Evolutionary conservation across 257 asterid species (phyloP).

Genomic region (Fraxinus cuspidata): DNA sequence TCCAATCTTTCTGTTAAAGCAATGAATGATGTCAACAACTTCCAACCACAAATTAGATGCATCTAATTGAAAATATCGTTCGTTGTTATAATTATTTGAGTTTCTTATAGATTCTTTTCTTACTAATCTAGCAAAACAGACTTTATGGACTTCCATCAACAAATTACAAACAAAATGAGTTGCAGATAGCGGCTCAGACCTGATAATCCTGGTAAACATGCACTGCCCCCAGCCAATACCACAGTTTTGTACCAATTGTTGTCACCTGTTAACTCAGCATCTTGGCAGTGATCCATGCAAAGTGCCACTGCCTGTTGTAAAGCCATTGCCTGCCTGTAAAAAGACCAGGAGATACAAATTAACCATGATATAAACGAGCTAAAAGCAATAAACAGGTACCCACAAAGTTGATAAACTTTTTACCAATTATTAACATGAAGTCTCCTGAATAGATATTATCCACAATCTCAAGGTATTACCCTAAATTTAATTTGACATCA

Average conservation of each 20-base stretch:
- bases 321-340: constrained; percentile 82
- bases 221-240: constrained; percentile 85
- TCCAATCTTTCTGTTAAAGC: constrained; percentile 74
- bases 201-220: constrained; percentile 96
- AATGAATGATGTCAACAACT: constrained; percentile 24
- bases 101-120: background rate
- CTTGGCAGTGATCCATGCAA: constrained; percentile 93
- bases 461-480: background rate
- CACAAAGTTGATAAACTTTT: background rate
- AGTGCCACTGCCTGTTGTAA: constrained; percentile 86
- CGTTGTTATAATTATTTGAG: background rate
- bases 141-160: constrained; percentile 14
- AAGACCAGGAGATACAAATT: constrained; percentile 20
- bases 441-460: background rate
- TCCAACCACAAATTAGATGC: constrained; percentile 13
- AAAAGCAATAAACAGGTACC: background rate
- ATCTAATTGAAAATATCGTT: constrained; percentile 1
- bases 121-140: constrained; percentile 17
- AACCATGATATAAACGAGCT: background rate
- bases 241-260: constrained; percentile 82
- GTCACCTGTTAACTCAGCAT: constrained; percentile 75
- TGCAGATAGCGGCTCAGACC: constrained; percentile 41
- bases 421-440: background rate
- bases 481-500: background rate
- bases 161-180: constrained; percentile 10